phyloP scores from a whole-genome alignment of 768 basidiomycete species.

The Hysterangium stoloniferum region DNA sequence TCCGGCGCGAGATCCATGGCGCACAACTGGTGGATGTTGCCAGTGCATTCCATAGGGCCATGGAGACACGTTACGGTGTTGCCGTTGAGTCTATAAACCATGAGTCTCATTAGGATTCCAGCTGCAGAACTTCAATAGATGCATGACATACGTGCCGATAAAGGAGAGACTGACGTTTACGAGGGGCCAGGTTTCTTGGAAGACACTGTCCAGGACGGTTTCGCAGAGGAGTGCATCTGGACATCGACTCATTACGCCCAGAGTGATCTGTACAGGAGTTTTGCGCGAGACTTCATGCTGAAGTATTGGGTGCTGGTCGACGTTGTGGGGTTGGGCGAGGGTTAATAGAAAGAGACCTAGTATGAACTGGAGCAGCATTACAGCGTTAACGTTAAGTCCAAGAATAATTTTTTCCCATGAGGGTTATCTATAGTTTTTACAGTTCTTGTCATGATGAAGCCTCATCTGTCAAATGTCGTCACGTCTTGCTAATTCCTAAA shows the following conservation, averaged over 20 bases:
- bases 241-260: slow-evolving; percentile 65
- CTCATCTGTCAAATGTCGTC: no score
- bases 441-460: no score
- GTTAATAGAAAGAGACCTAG: no score
- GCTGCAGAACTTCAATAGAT: background rate
- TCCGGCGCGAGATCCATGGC: slow-evolving; percentile 47
- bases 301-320: no score
- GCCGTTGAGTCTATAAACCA: slow-evolving; percentile 43
- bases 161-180: slow-evolving; percentile 65
- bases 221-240: slow-evolving; percentile 85
- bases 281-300: no score
- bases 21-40: slow-evolving; percentile 87
- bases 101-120: no score
- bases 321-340: no score
- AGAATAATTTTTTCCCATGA: no score
- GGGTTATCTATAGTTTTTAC: no score
- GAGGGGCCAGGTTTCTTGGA: slow-evolving; percentile 53
- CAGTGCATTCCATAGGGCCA: slow-evolving; percentile 74
- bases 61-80: slow-evolving; percentile 83
- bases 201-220: slow-evolving; percentile 62
- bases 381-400: no score
- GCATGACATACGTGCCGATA: slow-evolving; percentile 55
- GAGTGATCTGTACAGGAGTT: slow-evolving; percentile 34
- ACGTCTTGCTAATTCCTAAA: no score
- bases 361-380: no score